phyloP scores from a whole-genome alignment of 139 green algal genomes.

The Pleodorina starrii region DNA sequence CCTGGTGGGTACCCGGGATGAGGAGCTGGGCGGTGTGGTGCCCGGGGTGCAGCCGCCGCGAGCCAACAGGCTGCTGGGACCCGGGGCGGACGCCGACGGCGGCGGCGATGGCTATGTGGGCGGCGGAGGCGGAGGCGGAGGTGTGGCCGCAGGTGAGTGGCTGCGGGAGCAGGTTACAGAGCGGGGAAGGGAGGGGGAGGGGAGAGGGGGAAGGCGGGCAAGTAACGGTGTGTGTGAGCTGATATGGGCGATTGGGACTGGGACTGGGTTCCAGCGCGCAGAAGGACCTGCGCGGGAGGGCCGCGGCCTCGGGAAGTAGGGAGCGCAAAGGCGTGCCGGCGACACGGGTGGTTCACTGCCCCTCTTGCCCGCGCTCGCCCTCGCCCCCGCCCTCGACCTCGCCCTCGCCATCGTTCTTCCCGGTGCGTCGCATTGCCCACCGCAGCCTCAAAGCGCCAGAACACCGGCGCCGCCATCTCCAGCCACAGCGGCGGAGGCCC shows the following conservation, averaged over 20 bases:
- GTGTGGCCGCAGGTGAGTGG: neutral
- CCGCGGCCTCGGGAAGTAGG: no score
- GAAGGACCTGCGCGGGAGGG: neutral
- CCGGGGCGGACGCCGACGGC: neutral
- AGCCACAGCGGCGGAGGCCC: neutral
- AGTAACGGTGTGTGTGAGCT: neutral
- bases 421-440: neutral
- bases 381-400: no score
- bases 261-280: neutral
- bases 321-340: no score
- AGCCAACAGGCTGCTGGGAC: neutral
- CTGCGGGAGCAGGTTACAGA: neutral
- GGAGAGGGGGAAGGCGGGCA: neutral
- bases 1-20: neutral
- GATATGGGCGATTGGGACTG: no score
- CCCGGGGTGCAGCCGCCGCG: slow-evolving; percentile 3
- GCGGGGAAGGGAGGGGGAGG: neutral
- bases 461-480: neutral
- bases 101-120: neutral
- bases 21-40: slow-evolving; percentile 32
- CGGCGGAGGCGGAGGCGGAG: no score
- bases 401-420: no score
- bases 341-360: no score
- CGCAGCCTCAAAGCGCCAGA: slow-evolving; percentile 4
- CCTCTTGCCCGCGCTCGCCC: no score